phyloP scores from a whole-genome alignment of 2,329 filamentous ascomycete species.

The Huntiella decipiens region DNA sequence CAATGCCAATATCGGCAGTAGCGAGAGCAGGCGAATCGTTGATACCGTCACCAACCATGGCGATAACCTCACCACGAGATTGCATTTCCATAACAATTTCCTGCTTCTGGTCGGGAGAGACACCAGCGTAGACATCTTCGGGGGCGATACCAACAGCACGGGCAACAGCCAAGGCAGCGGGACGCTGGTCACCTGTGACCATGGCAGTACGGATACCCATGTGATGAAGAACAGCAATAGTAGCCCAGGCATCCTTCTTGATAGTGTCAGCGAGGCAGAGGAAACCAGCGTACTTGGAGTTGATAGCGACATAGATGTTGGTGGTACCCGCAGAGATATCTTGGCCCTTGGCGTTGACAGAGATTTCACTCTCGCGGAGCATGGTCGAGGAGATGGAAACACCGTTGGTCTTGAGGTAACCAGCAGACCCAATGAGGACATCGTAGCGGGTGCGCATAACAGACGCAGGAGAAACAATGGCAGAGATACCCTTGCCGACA shows the following conservation, averaged over 20 bases:
- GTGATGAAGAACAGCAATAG: slow-evolving; percentile 61
- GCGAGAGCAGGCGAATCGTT: slow-evolving; percentile 93
- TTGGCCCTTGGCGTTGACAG: slow-evolving; percentile 19
- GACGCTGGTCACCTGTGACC: slow-evolving; percentile 78
- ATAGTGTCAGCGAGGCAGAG: slow-evolving; percentile 77
- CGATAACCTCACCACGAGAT: slow-evolving; percentile 54
- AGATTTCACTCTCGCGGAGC: slow-evolving; percentile 39
- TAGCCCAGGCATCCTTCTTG: slow-evolving; percentile 67
- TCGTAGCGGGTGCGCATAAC: slow-evolving; percentile 43
- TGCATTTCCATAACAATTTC: slow-evolving; percentile 64
- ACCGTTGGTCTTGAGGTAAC: slow-evolving; percentile 53
- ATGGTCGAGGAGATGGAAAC: slow-evolving; percentile 46
- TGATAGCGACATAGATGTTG: slow-evolving; percentile 78
- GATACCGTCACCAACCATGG: slow-evolving; percentile 97
- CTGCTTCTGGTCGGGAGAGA: slow-evolving; percentile 82
- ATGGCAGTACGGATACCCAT: slow-evolving; percentile 81
- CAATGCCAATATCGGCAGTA: slow-evolving; percentile 82
- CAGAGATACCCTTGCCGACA: slow-evolving; percentile 72
- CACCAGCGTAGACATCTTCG: slow-evolving; percentile 65
- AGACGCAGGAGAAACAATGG: slow-evolving; percentile 50
- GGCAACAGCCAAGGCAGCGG: slow-evolving; percentile 71
- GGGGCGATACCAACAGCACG: slow-evolving; percentile 59
- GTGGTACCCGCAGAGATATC: slow-evolving; percentile 51
- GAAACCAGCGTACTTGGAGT: slow-evolving; percentile 60
- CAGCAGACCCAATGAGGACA: slow-evolving; percentile 67